Evolutionary conservation across 1,139 yeast species (phyloP), one percentile per base, ranked within the genome.

Genomic region (Geotrichum bryndzae): DNA sequence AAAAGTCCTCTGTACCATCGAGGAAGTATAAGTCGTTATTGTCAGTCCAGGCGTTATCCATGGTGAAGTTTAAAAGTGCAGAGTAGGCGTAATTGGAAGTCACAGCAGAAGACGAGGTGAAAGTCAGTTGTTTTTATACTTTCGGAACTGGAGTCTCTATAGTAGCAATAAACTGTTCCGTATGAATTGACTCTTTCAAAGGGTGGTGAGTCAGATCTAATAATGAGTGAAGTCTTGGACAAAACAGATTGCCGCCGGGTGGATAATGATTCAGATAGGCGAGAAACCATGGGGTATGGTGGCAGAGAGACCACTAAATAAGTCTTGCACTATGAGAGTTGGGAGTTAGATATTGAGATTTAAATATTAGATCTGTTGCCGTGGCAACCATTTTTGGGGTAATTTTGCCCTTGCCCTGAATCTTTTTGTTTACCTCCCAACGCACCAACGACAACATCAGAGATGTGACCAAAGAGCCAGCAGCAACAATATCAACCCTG

Each of bases 1-100:
- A 51, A 51, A 59, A 51, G 25, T 59, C 61, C 18, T 51, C 57
- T 11, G 58, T 41, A 8, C 52, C 57, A 15, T 54, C 58, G 18
- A 54, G 50, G 8, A 59, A 22, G 29, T 38, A 54, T 13, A 59
- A 25, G 18, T 59, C 61, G 22, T 54, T 57, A 4, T 54, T 41
- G n/a, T 41, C 46, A n/a, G 18, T 41, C 46, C 61, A 11, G 57
- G 54, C 25, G 54, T 51, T 51, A 33, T 51, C 54, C 54, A 51
- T 41, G 18, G 7, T 6, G n/a, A 41, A 41, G 15, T 18, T 15
- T n/a, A 15, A 15, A 41, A n/a, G n/a, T 41, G 22, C n/a, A 18
- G 46, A 41, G 22, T n/a, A 41, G 18, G 6, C 15, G 31, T 27
- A 27, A 27, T 27, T 27, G 31, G 6, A 6, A 27, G 31, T 6